Base-by-base conservation (phyloP, 441 rosid genomes). In the Pelargonium citronellum region DNA sequence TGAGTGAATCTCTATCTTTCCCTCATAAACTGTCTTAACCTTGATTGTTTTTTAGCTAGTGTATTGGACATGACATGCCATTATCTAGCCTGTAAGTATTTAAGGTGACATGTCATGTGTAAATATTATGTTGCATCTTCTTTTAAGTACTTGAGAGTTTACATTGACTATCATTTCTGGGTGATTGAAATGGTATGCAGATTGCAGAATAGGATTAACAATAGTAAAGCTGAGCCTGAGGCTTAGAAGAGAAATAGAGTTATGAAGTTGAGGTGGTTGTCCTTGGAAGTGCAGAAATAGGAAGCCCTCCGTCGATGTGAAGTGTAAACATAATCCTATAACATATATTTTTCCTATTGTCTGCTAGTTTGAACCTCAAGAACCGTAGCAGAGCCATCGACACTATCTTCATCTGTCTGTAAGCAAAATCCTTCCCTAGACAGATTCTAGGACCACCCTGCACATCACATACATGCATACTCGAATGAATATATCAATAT, bases 311-410 rank as follows among this genome's bases (percentile, higher is more conserved):
- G 12, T 82, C 64, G 34, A 86, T 82, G 61, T 85, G 94, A 74
- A 91, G 97, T 2, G 91, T 87, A 68, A 91, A 75, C 90, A 87
- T 87, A 7, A 84, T 78, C 79, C 68, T 86, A 72, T 93, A 91
- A 27, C 55, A 70, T 17, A 75, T 86, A 13, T 27, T 64, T 19
- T 41, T 75, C 0, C 72, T 75, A 7, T 83, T 90, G 64, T 86
- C 90, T 0, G 73, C 87, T 77, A 89, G 13, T 66, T 83, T 82
- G 80, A 89, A 91, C 34, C 82, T 82, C 63, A 89, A 84, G 79
- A 71, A 87, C 6, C 73, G 87, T 67, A 88, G 83, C 43, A 93
- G 87, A 0, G 87, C 90, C 19, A 78, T 75, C 0, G 96, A 67
- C 1, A 84, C 69, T 63, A 91, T 91, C 84, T 91, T 91, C 96